phyloP scores from a whole-genome alignment of 192 early-diverging fungal species.

The Dispira simplex region DNA sequence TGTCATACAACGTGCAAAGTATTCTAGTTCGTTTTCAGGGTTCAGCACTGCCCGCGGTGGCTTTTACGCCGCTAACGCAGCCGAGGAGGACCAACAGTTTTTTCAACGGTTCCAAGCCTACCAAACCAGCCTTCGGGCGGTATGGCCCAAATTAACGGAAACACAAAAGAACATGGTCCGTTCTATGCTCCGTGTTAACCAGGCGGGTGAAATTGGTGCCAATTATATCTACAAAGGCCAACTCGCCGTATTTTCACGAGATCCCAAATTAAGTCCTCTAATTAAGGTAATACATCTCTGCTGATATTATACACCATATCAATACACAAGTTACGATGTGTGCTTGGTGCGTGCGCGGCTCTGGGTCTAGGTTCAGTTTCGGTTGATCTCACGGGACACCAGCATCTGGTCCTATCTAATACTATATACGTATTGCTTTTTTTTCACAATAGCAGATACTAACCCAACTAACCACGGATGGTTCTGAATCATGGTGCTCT shows the following conservation, averaged over 20 bases:
- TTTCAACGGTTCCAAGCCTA: background rate
- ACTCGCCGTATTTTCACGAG: conserved; percentile 53
- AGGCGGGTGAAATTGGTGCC: conserved; percentile 92
- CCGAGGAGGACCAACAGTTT: background rate
- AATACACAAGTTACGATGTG: background rate
- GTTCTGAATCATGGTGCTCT: too few relatives aligned
- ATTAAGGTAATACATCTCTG: conserved; percentile 33
- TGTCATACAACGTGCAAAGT: too few relatives aligned
- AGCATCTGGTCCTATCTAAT: background rate
- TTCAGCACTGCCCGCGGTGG: too few relatives aligned
- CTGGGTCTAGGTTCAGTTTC: background rate
- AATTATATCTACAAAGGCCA: conserved; percentile 96
- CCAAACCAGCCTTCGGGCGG: conserved; percentile 7
- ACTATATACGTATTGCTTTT: background rate
- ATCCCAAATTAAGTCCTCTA: conserved; percentile 47
- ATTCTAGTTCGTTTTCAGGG: too few relatives aligned
- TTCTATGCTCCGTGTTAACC: conserved; percentile 86
- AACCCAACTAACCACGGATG: conserved; percentile 10
- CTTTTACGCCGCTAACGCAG: too few relatives aligned
- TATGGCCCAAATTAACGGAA: conserved; percentile 18
- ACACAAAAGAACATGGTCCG: conserved; percentile 42
- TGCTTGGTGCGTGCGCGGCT: too few relatives aligned
- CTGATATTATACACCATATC: too few relatives aligned
- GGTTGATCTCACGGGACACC: background rate
- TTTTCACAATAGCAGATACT: background rate